Evolutionary conservation across 805 yeast genomes (phyloP).

Genomic region (Candida tibetensis): DNA sequence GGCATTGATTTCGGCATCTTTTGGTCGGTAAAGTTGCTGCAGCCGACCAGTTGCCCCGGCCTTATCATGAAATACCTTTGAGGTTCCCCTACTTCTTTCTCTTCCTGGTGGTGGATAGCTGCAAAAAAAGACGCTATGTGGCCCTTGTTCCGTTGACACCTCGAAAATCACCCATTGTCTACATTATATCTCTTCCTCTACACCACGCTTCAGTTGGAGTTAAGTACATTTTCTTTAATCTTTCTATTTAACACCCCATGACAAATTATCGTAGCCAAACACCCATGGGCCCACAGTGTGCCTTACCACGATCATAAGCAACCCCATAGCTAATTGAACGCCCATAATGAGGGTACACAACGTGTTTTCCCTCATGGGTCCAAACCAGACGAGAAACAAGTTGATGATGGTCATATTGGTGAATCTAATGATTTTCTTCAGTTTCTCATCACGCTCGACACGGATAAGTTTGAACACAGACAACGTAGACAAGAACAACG

Average conservation of each 20-base stretch:
- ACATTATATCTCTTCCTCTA: no score
- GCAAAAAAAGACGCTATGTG: no score
- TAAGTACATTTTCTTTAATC: no score
- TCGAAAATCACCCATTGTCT: no score
- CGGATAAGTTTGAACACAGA: conserved; percentile 49
- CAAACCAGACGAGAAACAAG: conserved; percentile 76
- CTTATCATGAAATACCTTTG: no score
- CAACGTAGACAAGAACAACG: conserved; percentile 35
- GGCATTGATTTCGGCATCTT: no score
- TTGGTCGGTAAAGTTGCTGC: no score
- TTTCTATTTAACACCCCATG: conserved; percentile 36
- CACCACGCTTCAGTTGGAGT: no score
- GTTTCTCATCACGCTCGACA: conserved; percentile 20
- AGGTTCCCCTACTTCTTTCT: no score
- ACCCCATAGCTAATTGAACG: conserved; percentile 65
- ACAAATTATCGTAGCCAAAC: conserved; percentile 84
- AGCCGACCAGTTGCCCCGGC: no score
- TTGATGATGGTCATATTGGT: conserved; percentile 89
- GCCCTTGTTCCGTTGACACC: no score
- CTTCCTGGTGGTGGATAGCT: no score
- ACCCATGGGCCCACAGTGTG: conserved; percentile 83
- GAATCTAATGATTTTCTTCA: conserved; percentile 38
- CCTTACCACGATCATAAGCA: conserved; percentile 64
- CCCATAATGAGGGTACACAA: conserved; percentile 59
- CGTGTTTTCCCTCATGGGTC: conserved; percentile 84